Base-by-base conservation (phyloP, 352 stramenopile species). In the Pythium insidiosum region DNA sequence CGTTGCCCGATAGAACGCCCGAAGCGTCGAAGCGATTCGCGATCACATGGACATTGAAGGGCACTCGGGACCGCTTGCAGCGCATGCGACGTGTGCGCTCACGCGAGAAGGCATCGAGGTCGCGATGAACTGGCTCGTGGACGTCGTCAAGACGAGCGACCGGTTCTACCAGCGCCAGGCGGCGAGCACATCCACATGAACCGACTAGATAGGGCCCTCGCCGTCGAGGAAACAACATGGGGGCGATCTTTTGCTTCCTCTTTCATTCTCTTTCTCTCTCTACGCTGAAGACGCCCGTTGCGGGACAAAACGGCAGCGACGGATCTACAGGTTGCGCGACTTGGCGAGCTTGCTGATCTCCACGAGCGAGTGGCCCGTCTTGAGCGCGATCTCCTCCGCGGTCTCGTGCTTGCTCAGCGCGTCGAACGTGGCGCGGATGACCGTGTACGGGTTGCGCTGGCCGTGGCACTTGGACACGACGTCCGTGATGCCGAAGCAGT, bases 401-500 rank as follows among this genome's bases (percentile, higher is more conserved):
- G 82, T 96, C 66, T 97, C 88, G 65, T 97, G 94, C 53, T 95
- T 96, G 56, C 81, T 60, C 23, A 98, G 64, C 15, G 94, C 94
- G 52, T 98, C 90, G 59, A 97, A 98, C 21, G 91, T 97, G 13
- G 94, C 92, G 53, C 90, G 85, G 44, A 97, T 88, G 25, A 97
- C 88, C 63, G 93, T 97, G 65, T 94, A 97, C 23, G 85, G 84
- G 73, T 97, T 97, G 44, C 93, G 80, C 62, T 95, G 89, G 31
- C 94, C 94, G 63, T 97, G 79, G 45, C 79, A 87, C 66, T 98
- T 98, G 45, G 72, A 78, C 39, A 92, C 81, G 15, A 88, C 75
- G 68, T 97, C 90, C 37, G 80, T 92, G 58, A 98, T 97, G 38
- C 94, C 94, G 60, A 97, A 95, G 65, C 74, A 88, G 59, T 88